phyloP scores from a whole-genome alignment of 176 grass and related monocot genomes.

The Panicum miliaceum region DNA sequence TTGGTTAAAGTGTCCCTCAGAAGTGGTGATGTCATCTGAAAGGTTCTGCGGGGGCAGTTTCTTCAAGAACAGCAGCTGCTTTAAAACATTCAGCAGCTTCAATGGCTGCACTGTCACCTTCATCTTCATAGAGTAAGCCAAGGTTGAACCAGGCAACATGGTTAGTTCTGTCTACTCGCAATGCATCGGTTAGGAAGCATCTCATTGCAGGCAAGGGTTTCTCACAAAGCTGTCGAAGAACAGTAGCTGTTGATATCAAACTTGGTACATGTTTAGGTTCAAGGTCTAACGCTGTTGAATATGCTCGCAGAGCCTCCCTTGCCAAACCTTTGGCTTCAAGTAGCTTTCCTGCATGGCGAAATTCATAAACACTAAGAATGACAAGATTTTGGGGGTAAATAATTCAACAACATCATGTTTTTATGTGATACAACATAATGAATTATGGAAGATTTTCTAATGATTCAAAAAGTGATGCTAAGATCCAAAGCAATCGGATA shows the following conservation, averaged over 20 bases:
- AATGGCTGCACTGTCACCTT: slow-evolving; percentile 53
- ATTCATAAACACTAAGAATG: slow-evolving; percentile 14
- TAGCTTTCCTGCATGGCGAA: slow-evolving; percentile 62
- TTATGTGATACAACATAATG: neutral
- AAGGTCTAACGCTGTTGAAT: slow-evolving; percentile 67
- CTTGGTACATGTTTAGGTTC: slow-evolving; percentile 75
- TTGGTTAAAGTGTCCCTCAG: slow-evolving; percentile 29
- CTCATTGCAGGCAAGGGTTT: slow-evolving; percentile 56
- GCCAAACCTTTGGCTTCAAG: slow-evolving; percentile 63
- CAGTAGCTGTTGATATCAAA: slow-evolving; percentile 65
- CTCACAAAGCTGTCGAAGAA: slow-evolving; percentile 58
- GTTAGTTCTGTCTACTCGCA: slow-evolving; percentile 73
- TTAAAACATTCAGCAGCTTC: slow-evolving; percentile 91
- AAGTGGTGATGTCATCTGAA: slow-evolving; percentile 69
- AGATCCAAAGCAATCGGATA: neutral
- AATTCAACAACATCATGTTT: neutral
- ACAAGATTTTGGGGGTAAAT: neutral
- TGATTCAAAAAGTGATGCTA: neutral
- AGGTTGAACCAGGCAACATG: slow-evolving; percentile 90
- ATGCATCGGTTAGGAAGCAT: slow-evolving; percentile 69
- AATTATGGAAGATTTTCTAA: neutral
- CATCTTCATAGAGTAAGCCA: slow-evolving; percentile 69
- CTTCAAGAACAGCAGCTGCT: slow-evolving; percentile 77
- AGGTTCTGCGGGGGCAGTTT: slow-evolving; percentile 74
- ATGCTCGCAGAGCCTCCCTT: slow-evolving; percentile 64